Evolutionary conservation across 176 grass and related monocot species (phyloP).

Genomic region (Oryza meridionalis): DNA sequence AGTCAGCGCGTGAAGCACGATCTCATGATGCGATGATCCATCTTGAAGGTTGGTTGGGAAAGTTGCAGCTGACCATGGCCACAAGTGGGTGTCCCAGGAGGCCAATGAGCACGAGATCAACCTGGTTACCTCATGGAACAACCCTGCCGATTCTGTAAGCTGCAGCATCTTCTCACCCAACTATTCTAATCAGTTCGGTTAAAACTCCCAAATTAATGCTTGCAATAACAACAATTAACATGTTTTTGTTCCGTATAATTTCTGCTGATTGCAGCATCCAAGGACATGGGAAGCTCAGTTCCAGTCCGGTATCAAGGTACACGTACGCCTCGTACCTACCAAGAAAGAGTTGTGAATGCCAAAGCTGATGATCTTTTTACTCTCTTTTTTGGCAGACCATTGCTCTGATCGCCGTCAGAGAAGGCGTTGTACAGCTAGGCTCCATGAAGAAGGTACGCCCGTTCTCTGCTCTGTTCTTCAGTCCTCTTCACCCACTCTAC

Average conservation of each 20-base stretch:
- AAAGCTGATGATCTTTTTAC: not conserved
- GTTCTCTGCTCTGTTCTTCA: conserved; percentile 8
- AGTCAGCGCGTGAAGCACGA: not conserved
- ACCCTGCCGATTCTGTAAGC: conserved; percentile 59
- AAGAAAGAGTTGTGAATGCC: not conserved
- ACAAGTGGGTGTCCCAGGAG: conserved; percentile 74
- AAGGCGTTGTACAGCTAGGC: conserved; percentile 91
- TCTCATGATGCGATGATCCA: not conserved
- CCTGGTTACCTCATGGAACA: conserved; percentile 51
- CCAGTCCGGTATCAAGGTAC: conserved; percentile 76
- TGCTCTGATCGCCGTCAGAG: conserved; percentile 84
- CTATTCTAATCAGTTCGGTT: not conserved
- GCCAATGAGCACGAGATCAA: conserved; percentile 48
- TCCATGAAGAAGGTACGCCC: conserved; percentile 69
- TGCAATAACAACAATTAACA: not conserved
- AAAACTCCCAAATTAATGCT: not conserved
- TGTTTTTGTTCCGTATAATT: not conserved
- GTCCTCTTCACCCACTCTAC: not conserved
- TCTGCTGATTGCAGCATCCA: conserved; percentile 52
- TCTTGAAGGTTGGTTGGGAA: conserved; percentile 66
- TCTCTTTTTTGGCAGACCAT: conserved; percentile 62
- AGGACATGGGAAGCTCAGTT: conserved; percentile 95
- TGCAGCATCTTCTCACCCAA: not conserved
- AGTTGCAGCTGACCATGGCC: conserved; percentile 62
- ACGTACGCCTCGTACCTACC: not conserved